Evolutionary conservation across 2,329 filamentous ascomycete species (phyloP), one percentile per base, ranked within the genome.

Genomic region (Aureobasidium pullulans): DNA sequence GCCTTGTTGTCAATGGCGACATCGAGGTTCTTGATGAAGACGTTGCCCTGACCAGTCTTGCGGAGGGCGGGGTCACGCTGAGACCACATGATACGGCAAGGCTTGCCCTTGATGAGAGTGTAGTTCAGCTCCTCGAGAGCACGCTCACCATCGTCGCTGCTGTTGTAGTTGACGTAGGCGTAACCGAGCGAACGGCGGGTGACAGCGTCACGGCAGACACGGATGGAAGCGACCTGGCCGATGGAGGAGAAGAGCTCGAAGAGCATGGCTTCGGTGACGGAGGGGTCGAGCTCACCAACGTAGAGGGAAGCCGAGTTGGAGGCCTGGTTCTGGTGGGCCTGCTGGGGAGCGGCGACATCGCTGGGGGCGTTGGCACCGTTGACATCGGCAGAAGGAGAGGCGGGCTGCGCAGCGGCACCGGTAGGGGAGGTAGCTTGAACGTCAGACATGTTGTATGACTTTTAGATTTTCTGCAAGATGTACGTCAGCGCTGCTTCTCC

Each of bases 51-150:
- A 67, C 94, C 94, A 68, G 91, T 99, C 87, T 99, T 99, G 81
- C 94, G 94, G 70, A 99, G 87, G 75, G 93, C 93, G 66, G 94
- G 94, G 78, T 99, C 94, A 76, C 94, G 94, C 84, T 99, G 94
- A 66, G 94, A 99, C 94, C 94, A 99, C 94, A 99, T 99, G 81
- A 99, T 99, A 73, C 94, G 93, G 88, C 94, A 99, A 62, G 94
- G 93, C 73, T 89, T 91, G 70, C 92, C 92, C 85, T 97, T 97
- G 82, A 99, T 97, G 70, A 96, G 82, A 65, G 94, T 99, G 83
- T 99, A 99, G 86, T 99, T 99, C 70, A 99, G 85, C 80, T 99
- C 94, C 80, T 99, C 94, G 63, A 99, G 87, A 70, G 94, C 94
- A 79, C 96, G 95, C 83, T 99, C 94, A 70, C 94, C 94, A 75